A percentile compares a stretch with the other conserved stretches of the same genome.
phyloP scores from a whole-genome alignment of 192 early-diverging fungal genomes.

The Obelidium mucronatum region DNA sequence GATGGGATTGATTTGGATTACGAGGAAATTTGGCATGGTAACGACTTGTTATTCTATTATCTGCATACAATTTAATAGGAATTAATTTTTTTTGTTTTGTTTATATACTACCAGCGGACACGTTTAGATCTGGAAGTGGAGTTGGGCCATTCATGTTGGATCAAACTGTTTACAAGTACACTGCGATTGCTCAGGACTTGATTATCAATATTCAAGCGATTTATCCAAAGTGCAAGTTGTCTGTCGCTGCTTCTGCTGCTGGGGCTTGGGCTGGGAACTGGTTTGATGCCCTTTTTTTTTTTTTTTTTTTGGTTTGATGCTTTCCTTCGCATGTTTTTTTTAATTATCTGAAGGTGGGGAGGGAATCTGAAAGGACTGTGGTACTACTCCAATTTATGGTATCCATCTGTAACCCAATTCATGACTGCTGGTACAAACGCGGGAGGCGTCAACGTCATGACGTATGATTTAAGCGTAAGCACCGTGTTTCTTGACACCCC shows the following conservation, averaged over 20 bases:
- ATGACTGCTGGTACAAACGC: constrained; percentile 14
- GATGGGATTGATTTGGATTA: constrained; percentile 30
- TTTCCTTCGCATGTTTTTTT: not conserved
- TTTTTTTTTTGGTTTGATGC: not conserved
- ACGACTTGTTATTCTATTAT: not conserved
- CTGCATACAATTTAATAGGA: too few species aligned
- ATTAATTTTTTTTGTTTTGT: not conserved
- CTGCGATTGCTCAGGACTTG: constrained; percentile 19
- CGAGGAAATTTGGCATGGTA: constrained; percentile 30
- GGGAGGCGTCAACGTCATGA: constrained; percentile 31
- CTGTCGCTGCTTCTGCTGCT: constrained; percentile 22
- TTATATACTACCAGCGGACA: constrained; percentile 10
- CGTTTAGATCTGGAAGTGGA: constrained; percentile 1
- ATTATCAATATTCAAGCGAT: not conserved
- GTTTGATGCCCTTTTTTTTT: not conserved
- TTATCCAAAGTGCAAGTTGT: constrained; percentile 17
- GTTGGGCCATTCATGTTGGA: constrained; percentile 13
- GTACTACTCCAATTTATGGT: constrained; percentile 23
- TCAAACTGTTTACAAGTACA: constrained; percentile 36
- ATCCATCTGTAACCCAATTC: not conserved
- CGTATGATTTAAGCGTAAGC: not conserved
- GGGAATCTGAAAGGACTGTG: constrained; percentile 30
- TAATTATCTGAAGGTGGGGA: constrained; percentile 5
- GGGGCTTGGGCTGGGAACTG: constrained; percentile 19
- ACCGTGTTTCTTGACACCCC: not conserved